Evolutionary conservation across 192 early-diverging fungal genomes (phyloP).

Genomic region (Lobosporangium transversale): DNA sequence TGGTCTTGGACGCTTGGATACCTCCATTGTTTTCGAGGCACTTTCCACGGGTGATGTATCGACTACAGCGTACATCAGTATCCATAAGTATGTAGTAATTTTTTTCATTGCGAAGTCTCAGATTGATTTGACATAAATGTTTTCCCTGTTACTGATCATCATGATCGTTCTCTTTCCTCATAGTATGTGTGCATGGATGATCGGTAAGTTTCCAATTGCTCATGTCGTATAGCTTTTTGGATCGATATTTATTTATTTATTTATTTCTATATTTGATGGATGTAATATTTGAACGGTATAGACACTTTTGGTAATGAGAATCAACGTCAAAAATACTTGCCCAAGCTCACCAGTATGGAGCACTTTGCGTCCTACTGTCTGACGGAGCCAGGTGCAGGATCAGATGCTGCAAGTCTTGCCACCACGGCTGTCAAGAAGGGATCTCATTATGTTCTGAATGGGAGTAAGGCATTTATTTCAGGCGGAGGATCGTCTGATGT

Average conservation of each 20-base stretch:
- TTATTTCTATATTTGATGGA: neutral
- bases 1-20: constrained; percentile 59
- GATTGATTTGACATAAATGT: neutral
- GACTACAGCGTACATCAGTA: constrained; percentile 66
- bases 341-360: constrained; percentile 76
- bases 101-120: too few relatives aligned
- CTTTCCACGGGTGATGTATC: constrained; percentile 61
- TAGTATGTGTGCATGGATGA: constrained; percentile 68
- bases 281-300: too few relatives aligned
- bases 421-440: constrained; percentile 86
- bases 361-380: constrained; percentile 92
- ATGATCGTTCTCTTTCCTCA: neutral
- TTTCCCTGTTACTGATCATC: neutral
- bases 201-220: constrained; percentile 35
- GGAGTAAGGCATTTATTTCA: constrained; percentile 93
- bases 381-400: constrained; percentile 88
- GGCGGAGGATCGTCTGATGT: constrained; percentile 57
- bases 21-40: constrained; percentile 67
- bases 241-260: neutral
- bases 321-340: constrained; percentile 73
- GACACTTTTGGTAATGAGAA: constrained; percentile 52
- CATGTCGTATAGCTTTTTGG: too few relatives aligned
- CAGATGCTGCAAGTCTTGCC: constrained; percentile 71
- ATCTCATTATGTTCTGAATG: constrained; percentile 89
- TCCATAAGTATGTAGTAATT: constrained; percentile 61